Evolutionary conservation across 768 basidiomycete genomes (phyloP).

Genomic region (Mycena sanguinolenta): DNA sequence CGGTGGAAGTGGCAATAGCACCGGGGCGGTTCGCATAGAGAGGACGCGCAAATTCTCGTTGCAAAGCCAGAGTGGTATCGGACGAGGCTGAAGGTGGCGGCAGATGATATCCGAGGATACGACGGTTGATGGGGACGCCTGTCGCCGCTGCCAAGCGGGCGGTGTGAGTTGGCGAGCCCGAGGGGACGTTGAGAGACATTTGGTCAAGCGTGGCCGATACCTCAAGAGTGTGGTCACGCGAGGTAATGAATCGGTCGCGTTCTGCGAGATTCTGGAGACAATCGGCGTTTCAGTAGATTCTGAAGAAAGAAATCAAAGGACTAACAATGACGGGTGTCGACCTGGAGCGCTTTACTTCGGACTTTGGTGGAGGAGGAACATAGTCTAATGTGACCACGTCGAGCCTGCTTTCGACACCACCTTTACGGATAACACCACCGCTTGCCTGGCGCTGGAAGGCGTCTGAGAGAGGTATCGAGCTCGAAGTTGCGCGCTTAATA

Average conservation of each 20-base stretch:
- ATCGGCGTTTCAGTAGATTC: background rate
- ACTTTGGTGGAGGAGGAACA: conserved; percentile 70
- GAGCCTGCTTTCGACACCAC: conserved; percentile 81
- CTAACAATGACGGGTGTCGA: conserved; percentile 76
- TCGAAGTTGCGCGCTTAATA: conserved; percentile 68
- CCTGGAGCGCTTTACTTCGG: conserved; percentile 76
- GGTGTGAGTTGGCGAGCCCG: conserved; percentile 81
- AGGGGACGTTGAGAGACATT: conserved; percentile 68
- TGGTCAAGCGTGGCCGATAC: conserved; percentile 77
- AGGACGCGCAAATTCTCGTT: conserved; percentile 82
- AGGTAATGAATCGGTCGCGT: conserved; percentile 82
- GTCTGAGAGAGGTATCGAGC: conserved; percentile 63
- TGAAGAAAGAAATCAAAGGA: conserved; percentile 36
- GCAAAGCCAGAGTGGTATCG: conserved; percentile 80
- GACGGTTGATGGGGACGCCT: conserved; percentile 81
- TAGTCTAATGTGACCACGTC: conserved; percentile 86
- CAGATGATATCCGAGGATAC: conserved; percentile 91
- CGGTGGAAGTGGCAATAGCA: conserved; percentile 72
- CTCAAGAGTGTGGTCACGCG: conserved; percentile 61
- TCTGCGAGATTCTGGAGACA: conserved; percentile 60
- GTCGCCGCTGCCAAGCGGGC: conserved; percentile 83
- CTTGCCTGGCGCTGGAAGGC: conserved; percentile 73
- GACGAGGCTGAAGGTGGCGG: conserved; percentile 84
- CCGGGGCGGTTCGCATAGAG: conserved; percentile 78
- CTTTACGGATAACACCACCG: conserved; percentile 79